These are phyloP conservation scores for Tylopilus subfusipes DNA, from an alignment of 768 basidiomycete genomes.

Conservation along the genomic window DNA sequence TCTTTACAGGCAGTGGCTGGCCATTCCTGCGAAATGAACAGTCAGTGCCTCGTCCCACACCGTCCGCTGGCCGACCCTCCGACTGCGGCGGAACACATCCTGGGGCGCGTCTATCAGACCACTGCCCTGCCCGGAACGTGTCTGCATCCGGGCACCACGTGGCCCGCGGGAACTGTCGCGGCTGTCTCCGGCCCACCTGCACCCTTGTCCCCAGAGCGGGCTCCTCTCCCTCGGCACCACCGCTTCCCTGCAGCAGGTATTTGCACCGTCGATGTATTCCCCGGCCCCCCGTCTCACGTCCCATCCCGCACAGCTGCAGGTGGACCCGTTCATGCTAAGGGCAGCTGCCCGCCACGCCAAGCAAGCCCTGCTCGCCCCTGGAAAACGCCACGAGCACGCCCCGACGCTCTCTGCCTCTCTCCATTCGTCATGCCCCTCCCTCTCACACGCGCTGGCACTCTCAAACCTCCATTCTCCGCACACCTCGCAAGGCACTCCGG, in stretches of 20 bases:
- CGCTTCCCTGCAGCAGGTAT: no score
- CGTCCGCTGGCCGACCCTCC: conserved; percentile 12
- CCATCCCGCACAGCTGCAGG: no score
- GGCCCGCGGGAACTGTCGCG: neutral
- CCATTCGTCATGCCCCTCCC: conserved; percentile 24
- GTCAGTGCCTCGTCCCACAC: conserved; percentile 23
- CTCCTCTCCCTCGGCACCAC: no score
- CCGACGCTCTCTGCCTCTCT: neutral
- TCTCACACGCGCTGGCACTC: conserved; percentile 19
- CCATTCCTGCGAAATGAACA: conserved; percentile 27
- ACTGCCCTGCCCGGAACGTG: conserved; percentile 14
- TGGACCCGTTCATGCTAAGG: conserved; percentile 82
- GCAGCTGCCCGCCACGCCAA: conserved; percentile 52
- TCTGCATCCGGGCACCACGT: neutral
- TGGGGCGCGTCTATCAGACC: conserved; percentile 14
- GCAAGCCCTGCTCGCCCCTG: conserved; percentile 31
- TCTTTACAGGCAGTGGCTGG: conserved; percentile 18
- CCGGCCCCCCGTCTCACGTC: neutral
- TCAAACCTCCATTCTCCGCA: conserved; percentile 2
- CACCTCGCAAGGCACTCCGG: conserved; percentile 1
- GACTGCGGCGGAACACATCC: conserved; percentile 24
- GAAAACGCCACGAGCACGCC: conserved; percentile 12
- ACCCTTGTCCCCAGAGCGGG: no score
- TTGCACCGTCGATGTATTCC: no score
- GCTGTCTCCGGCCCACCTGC: neutral